Evolutionary conservation across 805 yeast genomes (phyloP).

Genomic region (Ogataea minuta): DNA sequence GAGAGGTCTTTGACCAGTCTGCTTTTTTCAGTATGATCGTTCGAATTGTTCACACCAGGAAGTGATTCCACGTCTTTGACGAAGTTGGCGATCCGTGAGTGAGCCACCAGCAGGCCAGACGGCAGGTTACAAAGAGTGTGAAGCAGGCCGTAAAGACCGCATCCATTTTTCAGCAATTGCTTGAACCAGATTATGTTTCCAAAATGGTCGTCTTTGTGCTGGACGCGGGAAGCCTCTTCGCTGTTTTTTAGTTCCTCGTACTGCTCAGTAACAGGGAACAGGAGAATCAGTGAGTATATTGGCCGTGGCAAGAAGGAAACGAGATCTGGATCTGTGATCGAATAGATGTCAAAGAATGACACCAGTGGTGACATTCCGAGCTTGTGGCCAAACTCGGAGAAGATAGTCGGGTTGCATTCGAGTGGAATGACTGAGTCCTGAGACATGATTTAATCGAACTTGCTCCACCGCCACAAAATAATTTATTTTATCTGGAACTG

Average conservation of each 20-base stretch:
- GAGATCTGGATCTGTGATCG: constrained; percentile 81
- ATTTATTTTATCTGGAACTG: constrained; percentile 1
- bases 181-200: constrained; percentile 66
- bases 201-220: constrained; percentile 29
- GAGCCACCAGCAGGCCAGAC: constrained; percentile 40
- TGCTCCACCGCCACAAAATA: background rate
- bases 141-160: constrained; percentile 87
- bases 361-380: constrained; percentile 64
- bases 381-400: constrained; percentile 61
- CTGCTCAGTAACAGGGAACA: constrained; percentile 72
- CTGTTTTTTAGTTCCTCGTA: constrained; percentile 52
- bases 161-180: constrained; percentile 83
- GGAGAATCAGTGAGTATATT: constrained; percentile 64
- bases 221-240: constrained; percentile 23
- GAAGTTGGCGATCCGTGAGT: constrained; percentile 31
- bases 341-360: constrained; percentile 76
- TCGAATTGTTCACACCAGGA: constrained; percentile 19
- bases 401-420: constrained; percentile 87
- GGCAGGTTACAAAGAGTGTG: constrained; percentile 56
- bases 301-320: constrained; percentile 83
- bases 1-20: constrained; percentile 30
- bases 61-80: constrained; percentile 7
- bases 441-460: constrained; percentile 4
- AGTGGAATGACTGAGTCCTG: constrained; percentile 65
- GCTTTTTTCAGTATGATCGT: constrained; percentile 24